phyloP scores from a whole-genome alignment of 805 yeast species.

The Candida orba region DNA sequence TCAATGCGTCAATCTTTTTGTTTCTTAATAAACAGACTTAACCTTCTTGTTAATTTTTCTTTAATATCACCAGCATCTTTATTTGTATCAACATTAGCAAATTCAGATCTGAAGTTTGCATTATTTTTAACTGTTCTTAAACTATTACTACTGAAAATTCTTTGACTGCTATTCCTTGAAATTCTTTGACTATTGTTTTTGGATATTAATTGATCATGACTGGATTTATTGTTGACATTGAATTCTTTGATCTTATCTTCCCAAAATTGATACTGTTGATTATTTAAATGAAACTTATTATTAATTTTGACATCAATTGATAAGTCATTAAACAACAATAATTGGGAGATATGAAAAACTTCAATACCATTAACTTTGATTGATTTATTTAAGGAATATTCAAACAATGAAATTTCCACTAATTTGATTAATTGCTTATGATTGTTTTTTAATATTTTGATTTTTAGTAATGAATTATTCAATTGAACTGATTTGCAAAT shows the following conservation, averaged over 20 bases:
- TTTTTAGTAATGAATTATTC: constrained; percentile 37
- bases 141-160: no score
- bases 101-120: no score
- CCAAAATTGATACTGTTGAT: constrained; percentile 52
- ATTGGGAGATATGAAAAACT: constrained; percentile 47
- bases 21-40: no score
- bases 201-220: no score
- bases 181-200: no score
- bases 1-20: no score
- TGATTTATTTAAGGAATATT: constrained; percentile 47
- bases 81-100: no score
- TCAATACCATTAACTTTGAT: constrained; percentile 21
- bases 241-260: constrained; percentile 6
- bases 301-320: constrained; percentile 32
- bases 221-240: no score
- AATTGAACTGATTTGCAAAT: constrained; percentile 28
- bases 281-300: constrained; percentile 32
- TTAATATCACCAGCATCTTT: no score
- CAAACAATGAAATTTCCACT: constrained; percentile 29
- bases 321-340: constrained; percentile 50
- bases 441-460: constrained; percentile 25
- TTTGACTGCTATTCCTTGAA: no score
- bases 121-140: no score
- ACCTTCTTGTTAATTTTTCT: no score
- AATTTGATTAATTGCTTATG: constrained; percentile 8